Evolutionary conservation across 2,329 filamentous ascomycete species (phyloP).

Genomic region (Acephala macrosclerotiorum): DNA sequence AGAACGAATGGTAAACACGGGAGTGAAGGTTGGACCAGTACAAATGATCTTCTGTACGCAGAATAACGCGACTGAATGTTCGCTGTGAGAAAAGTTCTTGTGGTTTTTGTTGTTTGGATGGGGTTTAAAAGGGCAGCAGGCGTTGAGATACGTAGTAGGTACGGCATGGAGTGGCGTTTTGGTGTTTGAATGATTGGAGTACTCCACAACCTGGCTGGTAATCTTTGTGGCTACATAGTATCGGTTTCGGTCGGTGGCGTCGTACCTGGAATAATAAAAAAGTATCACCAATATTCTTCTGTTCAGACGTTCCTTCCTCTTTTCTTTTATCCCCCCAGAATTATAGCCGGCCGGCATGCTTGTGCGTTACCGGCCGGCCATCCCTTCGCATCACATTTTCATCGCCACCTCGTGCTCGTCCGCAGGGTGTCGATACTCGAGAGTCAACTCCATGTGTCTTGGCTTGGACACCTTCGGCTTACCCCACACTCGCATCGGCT

Average conservation of each 20-base stretch:
- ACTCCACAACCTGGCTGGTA: not conserved
- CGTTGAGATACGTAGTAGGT: not conserved
- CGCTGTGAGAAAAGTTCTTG: conserved; percentile 27
- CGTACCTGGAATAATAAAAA: not conserved
- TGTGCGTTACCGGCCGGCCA: not conserved
- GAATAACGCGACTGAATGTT: conserved; percentile 59
- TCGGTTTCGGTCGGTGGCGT: not conserved
- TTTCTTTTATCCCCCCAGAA: not conserved
- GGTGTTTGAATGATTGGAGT: not conserved
- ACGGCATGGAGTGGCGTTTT: not conserved
- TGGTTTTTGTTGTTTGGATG: too few relatives aligned
- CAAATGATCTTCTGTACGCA: conserved; percentile 79
- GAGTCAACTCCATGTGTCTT: too few relatives aligned
- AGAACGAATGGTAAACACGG: conserved; percentile 75
- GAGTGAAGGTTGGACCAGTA: conserved; percentile 69
- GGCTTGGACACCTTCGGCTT: not conserved
- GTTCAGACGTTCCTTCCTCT: not conserved
- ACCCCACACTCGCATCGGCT: conserved; percentile 14
- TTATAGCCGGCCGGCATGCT: not conserved
- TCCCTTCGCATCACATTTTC: too few relatives aligned
- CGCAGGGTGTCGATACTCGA: too few relatives aligned
- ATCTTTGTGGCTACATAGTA: not conserved
- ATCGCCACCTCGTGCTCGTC: too few relatives aligned
- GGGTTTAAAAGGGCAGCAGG: not conserved
- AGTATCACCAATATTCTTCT: too few relatives aligned